Conservation (phyloP, 129 eudicot species). For the Calendula officinalis region DNA sequence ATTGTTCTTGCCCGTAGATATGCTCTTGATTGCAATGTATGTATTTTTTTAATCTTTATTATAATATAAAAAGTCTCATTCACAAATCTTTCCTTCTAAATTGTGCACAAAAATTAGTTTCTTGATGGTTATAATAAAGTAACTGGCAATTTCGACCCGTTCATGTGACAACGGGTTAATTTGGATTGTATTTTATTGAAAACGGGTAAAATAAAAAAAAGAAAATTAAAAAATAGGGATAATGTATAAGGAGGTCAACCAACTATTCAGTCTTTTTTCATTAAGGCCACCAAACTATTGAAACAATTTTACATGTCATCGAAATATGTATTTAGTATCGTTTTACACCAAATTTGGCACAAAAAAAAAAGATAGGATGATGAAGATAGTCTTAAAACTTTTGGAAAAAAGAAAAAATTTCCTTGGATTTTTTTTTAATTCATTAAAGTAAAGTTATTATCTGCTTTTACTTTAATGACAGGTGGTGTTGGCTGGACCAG, state of each 20-base stretch:
- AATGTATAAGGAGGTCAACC: too few species aligned
- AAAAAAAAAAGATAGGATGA: too few species aligned
- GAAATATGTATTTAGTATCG: too few species aligned
- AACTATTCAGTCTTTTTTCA: too few species aligned
- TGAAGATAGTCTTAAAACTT: too few species aligned
- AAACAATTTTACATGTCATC: too few species aligned
- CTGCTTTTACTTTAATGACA: constrained; percentile 28
- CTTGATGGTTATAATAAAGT: background rate
- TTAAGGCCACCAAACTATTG: too few species aligned
- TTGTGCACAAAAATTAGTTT: constrained; percentile 5
- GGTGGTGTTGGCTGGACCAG: constrained; percentile 94
- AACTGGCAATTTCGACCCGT: background rate
- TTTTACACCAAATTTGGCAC: too few species aligned
- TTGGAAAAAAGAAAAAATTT: too few species aligned
- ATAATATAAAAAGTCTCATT: background rate
- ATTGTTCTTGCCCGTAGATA: constrained; percentile 72
- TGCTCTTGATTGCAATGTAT: constrained; percentile 88
- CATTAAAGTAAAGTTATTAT: too few species aligned
- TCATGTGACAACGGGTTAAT: background rate
- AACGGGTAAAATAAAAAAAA: background rate
- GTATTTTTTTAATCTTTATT: constrained; percentile 14
- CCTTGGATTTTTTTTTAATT: too few species aligned
- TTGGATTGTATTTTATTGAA: background rate
- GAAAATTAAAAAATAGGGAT: background rate
- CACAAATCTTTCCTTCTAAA: background rate